Conservation (phyloP, 345 rosid genomes). For the Camelina sativa region DNA sequence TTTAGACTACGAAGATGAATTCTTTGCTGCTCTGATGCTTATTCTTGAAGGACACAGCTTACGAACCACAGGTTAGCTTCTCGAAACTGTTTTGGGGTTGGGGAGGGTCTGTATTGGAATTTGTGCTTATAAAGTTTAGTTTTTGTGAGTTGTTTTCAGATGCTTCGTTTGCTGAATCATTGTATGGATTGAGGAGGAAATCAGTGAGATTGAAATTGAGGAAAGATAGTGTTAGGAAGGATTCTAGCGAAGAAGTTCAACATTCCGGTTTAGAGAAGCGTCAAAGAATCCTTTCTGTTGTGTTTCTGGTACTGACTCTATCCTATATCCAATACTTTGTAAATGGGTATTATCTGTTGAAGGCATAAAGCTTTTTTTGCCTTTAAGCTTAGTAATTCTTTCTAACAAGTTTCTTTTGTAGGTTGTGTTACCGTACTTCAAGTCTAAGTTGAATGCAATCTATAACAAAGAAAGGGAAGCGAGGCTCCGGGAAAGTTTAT, state of each 20-base stretch:
- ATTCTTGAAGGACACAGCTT: slow-evolving; percentile 94
- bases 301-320: slow-evolving; percentile 73
- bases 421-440: slow-evolving; percentile 95
- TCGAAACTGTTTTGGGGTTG: neutral
- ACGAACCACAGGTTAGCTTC: slow-evolving; percentile 80
- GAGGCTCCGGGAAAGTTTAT: slow-evolving; percentile 88
- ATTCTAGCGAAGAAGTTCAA: slow-evolving; percentile 55
- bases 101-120: slow-evolving; percentile 13
- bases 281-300: slow-evolving; percentile 87
- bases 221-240: slow-evolving; percentile 52
- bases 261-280: slow-evolving; percentile 77
- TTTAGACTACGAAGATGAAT: slow-evolving; percentile 94
- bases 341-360: slow-evolving; percentile 7
- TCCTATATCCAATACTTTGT: slow-evolving; percentile 16
- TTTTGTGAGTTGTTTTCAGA: slow-evolving; percentile 53
- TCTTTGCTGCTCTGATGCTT: slow-evolving; percentile 86
- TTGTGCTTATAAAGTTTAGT: neutral
- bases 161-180: slow-evolving; percentile 95
- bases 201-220: slow-evolving; percentile 60
- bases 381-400: slow-evolving; percentile 12
- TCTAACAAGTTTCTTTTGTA: slow-evolving; percentile 40
- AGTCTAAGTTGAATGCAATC: slow-evolving; percentile 80
- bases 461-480: slow-evolving; percentile 98
- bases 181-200: slow-evolving; percentile 96
- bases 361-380: slow-evolving; percentile 4